These are phyloP conservation scores for Lachancea mirantina DNA, from an alignment of 805 yeast genomes.

Conservation along the genomic window DNA sequence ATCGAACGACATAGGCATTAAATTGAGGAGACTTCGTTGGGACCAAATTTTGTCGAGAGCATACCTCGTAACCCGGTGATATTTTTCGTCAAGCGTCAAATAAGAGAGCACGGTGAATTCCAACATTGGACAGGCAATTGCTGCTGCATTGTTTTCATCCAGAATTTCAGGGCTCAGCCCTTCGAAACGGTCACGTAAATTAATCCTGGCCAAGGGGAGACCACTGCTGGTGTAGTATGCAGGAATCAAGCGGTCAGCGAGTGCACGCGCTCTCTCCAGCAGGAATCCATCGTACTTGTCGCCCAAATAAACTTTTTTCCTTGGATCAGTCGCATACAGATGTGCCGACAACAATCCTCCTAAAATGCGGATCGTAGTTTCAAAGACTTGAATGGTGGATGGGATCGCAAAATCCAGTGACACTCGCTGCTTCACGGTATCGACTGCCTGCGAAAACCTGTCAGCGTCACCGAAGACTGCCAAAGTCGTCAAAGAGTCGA, in stretches of 20 bases:
- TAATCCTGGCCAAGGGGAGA: slow-evolving; percentile 75
- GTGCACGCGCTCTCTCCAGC: slow-evolving; percentile 61
- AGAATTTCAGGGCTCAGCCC: slow-evolving; percentile 39
- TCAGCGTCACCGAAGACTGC: slow-evolving; percentile 62
- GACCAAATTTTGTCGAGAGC: slow-evolving; percentile 71
- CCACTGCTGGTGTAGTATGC: slow-evolving; percentile 61
- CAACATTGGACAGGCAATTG: slow-evolving; percentile 75
- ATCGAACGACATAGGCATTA: slow-evolving; percentile 74
- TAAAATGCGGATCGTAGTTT: slow-evolving; percentile 69
- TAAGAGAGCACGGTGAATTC: slow-evolving; percentile 73
- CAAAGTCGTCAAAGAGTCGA: slow-evolving; percentile 75
- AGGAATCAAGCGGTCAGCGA: slow-evolving; percentile 63
- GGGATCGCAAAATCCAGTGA: slow-evolving; percentile 46
- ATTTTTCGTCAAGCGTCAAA: slow-evolving; percentile 66
- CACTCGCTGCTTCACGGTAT: slow-evolving; percentile 34
- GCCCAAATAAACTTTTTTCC: slow-evolving; percentile 33
- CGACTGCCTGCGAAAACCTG: slow-evolving; percentile 42
- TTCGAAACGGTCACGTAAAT: slow-evolving; percentile 48
- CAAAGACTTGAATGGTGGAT: slow-evolving; percentile 81
- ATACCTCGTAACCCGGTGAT: slow-evolving; percentile 51
- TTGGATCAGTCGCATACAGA: slow-evolving; percentile 50
- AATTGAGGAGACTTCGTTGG: slow-evolving; percentile 49
- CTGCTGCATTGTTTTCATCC: slow-evolving; percentile 76
- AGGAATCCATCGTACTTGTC: slow-evolving; percentile 61
- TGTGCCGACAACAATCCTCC: slow-evolving; percentile 82